These are phyloP conservation scores for Claviceps quebecensis DNA, from an alignment of 2,329 filamentous ascomycete species.

Conservation along the genomic window DNA sequence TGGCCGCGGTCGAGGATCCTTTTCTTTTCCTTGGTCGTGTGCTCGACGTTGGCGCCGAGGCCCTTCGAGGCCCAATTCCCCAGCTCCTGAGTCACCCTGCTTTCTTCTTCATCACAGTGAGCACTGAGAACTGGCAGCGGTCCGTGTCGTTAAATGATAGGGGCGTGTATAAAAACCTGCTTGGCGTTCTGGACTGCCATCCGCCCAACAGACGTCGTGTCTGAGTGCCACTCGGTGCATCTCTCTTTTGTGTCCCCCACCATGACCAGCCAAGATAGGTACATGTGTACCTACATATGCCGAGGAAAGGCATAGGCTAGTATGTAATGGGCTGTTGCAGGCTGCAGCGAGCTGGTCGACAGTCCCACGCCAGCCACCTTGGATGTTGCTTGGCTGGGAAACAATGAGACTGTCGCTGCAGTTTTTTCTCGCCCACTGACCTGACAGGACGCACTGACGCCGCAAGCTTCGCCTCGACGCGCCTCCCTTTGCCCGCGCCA, in stretches of 20 bases:
- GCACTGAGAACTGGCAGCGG: neutral
- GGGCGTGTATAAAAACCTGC: constrained; percentile 1
- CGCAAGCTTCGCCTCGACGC: too few relatives aligned
- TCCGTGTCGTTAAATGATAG: neutral
- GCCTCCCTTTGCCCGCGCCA: too few relatives aligned
- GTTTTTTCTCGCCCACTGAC: too few relatives aligned
- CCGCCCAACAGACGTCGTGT: neutral
- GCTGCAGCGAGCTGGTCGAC: neutral
- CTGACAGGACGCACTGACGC: too few relatives aligned
- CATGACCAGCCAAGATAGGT: neutral
- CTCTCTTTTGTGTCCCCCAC: constrained; percentile 1
- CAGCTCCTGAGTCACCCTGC: neutral
- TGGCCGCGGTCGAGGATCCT: neutral
- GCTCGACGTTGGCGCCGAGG: neutral
- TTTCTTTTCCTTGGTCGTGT: neutral
- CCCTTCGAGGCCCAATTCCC: neutral
- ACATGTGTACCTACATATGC: neutral
- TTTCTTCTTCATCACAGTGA: neutral
- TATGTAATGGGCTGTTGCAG: neutral
- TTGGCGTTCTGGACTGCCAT: neutral
- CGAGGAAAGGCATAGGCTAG: neutral
- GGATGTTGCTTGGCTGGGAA: neutral
- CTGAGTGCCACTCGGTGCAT: neutral
- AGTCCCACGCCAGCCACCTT: neutral
- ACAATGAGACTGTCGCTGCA: neutral